Conservation (phyloP, 306 rosid species). For the Dryas drummondii region DNA sequence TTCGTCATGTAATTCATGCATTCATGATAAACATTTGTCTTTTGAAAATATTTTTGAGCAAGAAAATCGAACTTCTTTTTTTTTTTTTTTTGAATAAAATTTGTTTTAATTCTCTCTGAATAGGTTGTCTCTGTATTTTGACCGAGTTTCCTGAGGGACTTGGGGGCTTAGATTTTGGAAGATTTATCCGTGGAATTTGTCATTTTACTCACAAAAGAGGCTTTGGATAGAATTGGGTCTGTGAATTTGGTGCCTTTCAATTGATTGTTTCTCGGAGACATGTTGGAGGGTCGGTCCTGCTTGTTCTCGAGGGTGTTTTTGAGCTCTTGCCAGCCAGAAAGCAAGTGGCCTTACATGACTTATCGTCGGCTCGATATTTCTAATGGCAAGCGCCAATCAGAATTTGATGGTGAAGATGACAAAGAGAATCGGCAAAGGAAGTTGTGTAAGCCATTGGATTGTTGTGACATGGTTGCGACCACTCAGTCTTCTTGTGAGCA, state of each 20-base stretch:
- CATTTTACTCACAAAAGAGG: slow-evolving; percentile 17
- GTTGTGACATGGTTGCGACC: slow-evolving; percentile 33
- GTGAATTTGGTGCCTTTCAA: slow-evolving; percentile 14
- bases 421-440: slow-evolving; percentile 43
- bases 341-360: slow-evolving; percentile 65
- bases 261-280: slow-evolving; percentile 46
- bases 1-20: slow-evolving; percentile 24
- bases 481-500: slow-evolving; percentile 34
- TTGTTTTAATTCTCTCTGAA: slow-evolving; percentile 37
- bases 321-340: slow-evolving; percentile 59
- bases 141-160: slow-evolving; percentile 36
- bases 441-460: slow-evolving; percentile 42
- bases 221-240: slow-evolving; percentile 36
- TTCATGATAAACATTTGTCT: not conserved
- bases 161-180: slow-evolving; percentile 29
- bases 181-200: slow-evolving; percentile 32
- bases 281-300: slow-evolving; percentile 84
- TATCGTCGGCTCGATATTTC: slow-evolving; percentile 48
- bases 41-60: slow-evolving; percentile 2
- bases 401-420: slow-evolving; percentile 41
- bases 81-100: slow-evolving; percentile 24
- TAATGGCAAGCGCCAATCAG: slow-evolving; percentile 56
- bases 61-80: not conserved
- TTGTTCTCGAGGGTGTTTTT: slow-evolving; percentile 67
- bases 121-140: slow-evolving; percentile 41